phyloP scores from a whole-genome alignment of 169 alveolate genomes.

The Plasmodium reichenowi region DNA sequence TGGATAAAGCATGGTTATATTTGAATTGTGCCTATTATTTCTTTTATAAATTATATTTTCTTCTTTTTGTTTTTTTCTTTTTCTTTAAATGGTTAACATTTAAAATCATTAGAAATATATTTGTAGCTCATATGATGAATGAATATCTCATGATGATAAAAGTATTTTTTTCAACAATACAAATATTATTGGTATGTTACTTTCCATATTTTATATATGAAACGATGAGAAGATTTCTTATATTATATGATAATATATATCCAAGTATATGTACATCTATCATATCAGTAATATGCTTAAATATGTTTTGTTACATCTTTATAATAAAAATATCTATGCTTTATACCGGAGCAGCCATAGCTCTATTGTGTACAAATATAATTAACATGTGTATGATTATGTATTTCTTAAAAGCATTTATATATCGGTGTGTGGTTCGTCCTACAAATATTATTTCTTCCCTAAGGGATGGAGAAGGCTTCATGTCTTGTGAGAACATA shows the following conservation, averaged over 20 bases:
- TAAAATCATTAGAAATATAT: background rate
- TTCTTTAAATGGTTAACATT: background rate
- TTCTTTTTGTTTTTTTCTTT: conserved; percentile 8
- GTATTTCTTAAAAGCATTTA: conserved; percentile 10
- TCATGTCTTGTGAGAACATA: too few species aligned
- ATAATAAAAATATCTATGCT: conserved; percentile 11
- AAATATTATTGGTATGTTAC: conserved; percentile 21
- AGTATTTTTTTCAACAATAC: conserved; percentile 22
- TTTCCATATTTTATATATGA: conserved; percentile 43
- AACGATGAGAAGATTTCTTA: conserved; percentile 21
- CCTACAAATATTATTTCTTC: too few species aligned
- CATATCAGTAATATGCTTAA: conserved; percentile 25
- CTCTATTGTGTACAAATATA: conserved; percentile 10
- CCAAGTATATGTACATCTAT: conserved; percentile 45
- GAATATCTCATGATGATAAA: conserved; percentile 6
- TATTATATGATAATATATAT: conserved; percentile 31
- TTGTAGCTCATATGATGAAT: background rate
- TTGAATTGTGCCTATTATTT: conserved; percentile 29
- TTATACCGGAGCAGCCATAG: conserved; percentile 19
- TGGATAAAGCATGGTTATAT: conserved; percentile 10
- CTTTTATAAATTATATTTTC: conserved; percentile 18
- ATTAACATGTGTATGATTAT: conserved; percentile 11
- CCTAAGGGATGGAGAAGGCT: too few species aligned
- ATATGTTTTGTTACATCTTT: conserved; percentile 32
- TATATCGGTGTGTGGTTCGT: background rate